Evolutionary conservation across 2,329 filamentous ascomycete genomes (phyloP).

Genomic region (Cadophora luteo-olivacea): DNA sequence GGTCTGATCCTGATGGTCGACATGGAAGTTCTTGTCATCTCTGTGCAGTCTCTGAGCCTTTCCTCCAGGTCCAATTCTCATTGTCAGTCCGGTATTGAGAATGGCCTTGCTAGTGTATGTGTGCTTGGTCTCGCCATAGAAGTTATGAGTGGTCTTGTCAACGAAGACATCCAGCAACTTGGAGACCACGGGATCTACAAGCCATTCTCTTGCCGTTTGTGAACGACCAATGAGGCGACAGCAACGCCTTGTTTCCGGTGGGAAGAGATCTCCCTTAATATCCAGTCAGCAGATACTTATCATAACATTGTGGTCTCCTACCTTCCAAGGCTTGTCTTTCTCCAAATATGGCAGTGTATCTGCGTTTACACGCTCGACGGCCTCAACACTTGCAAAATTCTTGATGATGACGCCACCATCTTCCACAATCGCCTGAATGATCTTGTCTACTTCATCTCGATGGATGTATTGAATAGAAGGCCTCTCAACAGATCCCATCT

Average conservation of each 20-base stretch:
- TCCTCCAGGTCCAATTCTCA: constrained; percentile 34
- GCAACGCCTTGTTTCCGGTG: constrained; percentile 38
- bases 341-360: constrained; percentile 36
- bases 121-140: constrained; percentile 41
- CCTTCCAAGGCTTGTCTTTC: constrained; percentile 39
- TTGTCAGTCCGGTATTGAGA: constrained; percentile 38
- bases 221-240: constrained; percentile 32
- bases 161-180: constrained; percentile 37
- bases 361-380: constrained; percentile 29
- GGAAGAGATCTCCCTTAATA: constrained; percentile 31
- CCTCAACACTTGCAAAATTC: constrained; percentile 28
- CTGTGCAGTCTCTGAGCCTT: constrained; percentile 31
- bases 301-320: neutral
- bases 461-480: constrained; percentile 24
- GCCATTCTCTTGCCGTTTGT: constrained; percentile 33
- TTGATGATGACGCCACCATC: constrained; percentile 32
- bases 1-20: constrained; percentile 28
- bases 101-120: constrained; percentile 41
- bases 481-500: constrained; percentile 25
- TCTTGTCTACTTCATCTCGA: constrained; percentile 26
- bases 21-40: constrained; percentile 34
- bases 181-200: constrained; percentile 31
- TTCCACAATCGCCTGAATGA: constrained; percentile 28
- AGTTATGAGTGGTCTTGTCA: constrained; percentile 42
- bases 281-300: neutral